These are phyloP conservation scores for Coffea canephora DNA, from an alignment of 257 asterid species.

Conservation along the genomic window DNA sequence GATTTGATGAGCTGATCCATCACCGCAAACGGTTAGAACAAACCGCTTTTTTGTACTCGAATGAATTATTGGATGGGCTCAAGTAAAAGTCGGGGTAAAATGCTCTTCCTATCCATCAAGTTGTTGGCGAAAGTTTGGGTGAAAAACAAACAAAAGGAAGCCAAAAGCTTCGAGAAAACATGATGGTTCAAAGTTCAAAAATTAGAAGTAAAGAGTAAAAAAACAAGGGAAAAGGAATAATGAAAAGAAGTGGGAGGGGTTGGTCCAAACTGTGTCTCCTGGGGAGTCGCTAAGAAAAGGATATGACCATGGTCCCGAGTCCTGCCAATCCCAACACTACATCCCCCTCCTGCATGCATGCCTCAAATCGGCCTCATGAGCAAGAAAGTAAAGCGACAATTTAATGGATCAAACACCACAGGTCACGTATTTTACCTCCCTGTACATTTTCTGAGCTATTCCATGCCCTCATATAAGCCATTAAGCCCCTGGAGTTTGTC, in stretches of 20 bases:
- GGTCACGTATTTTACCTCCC: background rate
- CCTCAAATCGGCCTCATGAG: background rate
- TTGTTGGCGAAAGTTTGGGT: slow-evolving; percentile 8
- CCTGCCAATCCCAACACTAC: slow-evolving; percentile 31
- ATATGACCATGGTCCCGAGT: slow-evolving; percentile 12
- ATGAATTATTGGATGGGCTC: slow-evolving; percentile 19
- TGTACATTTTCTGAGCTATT: too few relatives aligned
- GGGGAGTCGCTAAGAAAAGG: slow-evolving; percentile 33
- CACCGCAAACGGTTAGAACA: slow-evolving; percentile 6
- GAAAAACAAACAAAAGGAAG: background rate
- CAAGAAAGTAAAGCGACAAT: background rate
- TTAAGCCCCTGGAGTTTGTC: too few relatives aligned
- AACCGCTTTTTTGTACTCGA: slow-evolving; percentile 10
- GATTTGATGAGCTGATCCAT: slow-evolving; percentile 9
- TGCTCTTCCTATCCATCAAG: slow-evolving; percentile 10
- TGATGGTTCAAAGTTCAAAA: background rate
- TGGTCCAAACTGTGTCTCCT: slow-evolving; percentile 9
- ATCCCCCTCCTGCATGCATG: background rate
- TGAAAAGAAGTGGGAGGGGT: background rate
- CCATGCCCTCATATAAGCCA: too few relatives aligned
- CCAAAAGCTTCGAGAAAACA: too few relatives aligned
- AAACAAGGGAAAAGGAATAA: background rate
- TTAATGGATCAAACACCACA: background rate
- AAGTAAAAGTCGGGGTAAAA: slow-evolving; percentile 3
- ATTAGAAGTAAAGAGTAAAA: background rate